phyloP scores from a whole-genome alignment of 768 basidiomycete genomes.

The Amanita brunnescens region DNA sequence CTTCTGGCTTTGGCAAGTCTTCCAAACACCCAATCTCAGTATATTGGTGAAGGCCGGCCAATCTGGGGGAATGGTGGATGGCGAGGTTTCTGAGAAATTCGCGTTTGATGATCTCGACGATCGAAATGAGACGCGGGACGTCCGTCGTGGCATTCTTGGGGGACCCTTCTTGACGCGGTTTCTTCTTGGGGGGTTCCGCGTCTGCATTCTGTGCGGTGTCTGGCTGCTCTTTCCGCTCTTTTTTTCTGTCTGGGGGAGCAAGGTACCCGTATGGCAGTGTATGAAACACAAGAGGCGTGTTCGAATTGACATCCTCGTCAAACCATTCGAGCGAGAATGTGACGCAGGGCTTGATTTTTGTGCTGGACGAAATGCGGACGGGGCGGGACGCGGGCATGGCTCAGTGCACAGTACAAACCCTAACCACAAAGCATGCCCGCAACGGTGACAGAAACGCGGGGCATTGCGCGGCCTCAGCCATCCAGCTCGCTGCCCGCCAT shows the following conservation, averaged over 20 bases:
- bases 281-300: conserved; percentile 45
- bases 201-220: too few relatives aligned
- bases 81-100: conserved; percentile 57
- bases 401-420: not conserved
- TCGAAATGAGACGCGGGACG: conserved; percentile 61
- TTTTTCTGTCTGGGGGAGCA: conserved; percentile 3
- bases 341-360: conserved; percentile 47
- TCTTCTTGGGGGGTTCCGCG: too few relatives aligned
- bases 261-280: conserved; percentile 37
- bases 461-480: too few relatives aligned
- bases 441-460: not conserved
- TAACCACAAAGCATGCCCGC: conserved; percentile 1
- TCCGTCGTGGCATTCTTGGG: conserved; percentile 19
- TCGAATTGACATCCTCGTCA: conserved; percentile 30
- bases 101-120: conserved; percentile 80
- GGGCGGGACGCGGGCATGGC: conserved; percentile 15
- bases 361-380: conserved; percentile 47
- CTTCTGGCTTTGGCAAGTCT: conserved; percentile 18
- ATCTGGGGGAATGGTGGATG: conserved; percentile 27
- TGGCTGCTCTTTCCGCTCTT: too few relatives aligned
- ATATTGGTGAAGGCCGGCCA: conserved; percentile 65
- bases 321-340: conserved; percentile 44
- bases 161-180: too few relatives aligned
- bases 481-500: conserved; percentile 18
- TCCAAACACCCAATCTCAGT: conserved; percentile 59